Base-by-base conservation (phyloP, 2,329 filamentous ascomycete species). In the Periglandula ipomoeae region DNA sequence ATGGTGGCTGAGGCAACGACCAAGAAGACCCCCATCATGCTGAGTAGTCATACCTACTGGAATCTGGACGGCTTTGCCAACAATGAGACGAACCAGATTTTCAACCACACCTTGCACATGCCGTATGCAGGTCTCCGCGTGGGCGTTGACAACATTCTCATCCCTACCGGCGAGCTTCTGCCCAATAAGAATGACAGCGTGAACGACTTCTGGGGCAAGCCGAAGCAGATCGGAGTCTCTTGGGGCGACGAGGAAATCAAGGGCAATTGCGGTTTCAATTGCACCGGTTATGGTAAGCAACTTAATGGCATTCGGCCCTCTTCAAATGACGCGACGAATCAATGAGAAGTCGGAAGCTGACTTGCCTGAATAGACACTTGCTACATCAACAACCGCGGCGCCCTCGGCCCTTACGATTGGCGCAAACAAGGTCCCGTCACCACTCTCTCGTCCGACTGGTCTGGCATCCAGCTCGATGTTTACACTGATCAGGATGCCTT, bases 401-500 rank as follows among this genome's bases (percentile, higher is more conserved):
- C 75, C 43, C 65, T 74, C 22, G 76, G 72, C 1, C 65, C 74
- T 2, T 82, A 77, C 60, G 75, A 85, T 69, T 88, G 85, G 85
- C 76, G 74, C 47, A 72, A 65, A 1, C 66, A 72, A 38, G 69
- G 71, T 20, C 83, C 78, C 32, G 75, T 83, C 2, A 82, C 89
- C 0, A 79, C 77, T 7, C 70, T 95, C 24, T 80, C 80, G 3
- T 86, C 84, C 34, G 73, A 78, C 4, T 89, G 81, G 78, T 89
- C 85, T 0, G 90, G 90, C 43, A 95, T 96, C 65, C 80, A 82
- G 62, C 62, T 96, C 50, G 86, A 95, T 50, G 72, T 96, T 57
- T 87, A 76, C 66, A 82, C 84, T 7, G 88, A 95, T 69, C 89
- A 95, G 70, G 81, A 86, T 10, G 89, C 88, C 3, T 82, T 94